These are phyloP conservation scores for Phytophthora crassamura DNA, from an alignment of 352 stramenopile species.

Conservation along the genomic window DNA sequence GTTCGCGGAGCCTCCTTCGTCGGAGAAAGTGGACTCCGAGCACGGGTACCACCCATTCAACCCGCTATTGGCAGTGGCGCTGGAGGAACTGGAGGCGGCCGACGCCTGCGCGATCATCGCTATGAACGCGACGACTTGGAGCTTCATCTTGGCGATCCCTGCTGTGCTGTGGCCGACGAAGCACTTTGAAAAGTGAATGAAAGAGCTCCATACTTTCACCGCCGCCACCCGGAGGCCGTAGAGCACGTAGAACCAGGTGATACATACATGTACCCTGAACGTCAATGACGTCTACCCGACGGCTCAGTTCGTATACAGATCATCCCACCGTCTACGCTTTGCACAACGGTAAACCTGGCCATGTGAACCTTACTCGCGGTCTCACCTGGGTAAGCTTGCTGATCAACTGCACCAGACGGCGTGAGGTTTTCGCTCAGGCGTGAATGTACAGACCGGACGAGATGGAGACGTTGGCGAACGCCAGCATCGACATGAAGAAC, in stretches of 20 bases:
- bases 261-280: too few relatives aligned
- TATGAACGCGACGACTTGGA: slow-evolving; percentile 3
- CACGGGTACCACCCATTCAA: slow-evolving; percentile 48
- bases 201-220: not conserved
- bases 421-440: not conserved
- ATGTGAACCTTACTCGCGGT: too few relatives aligned
- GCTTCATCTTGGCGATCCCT: slow-evolving; percentile 7
- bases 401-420: not conserved
- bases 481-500: slow-evolving; percentile 34
- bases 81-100: slow-evolving; percentile 11
- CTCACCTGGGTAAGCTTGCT: not conserved
- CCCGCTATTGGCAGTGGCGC: not conserved
- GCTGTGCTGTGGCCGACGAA: not conserved
- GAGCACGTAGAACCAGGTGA: not conserved
- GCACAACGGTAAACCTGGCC: not conserved
- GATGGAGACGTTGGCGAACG: slow-evolving; percentile 17
- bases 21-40: slow-evolving; percentile 36
- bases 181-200: slow-evolving; percentile 11
- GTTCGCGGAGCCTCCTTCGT: slow-evolving; percentile 15
- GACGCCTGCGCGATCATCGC: not conserved
- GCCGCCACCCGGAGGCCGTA: too few relatives aligned
- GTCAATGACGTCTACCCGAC: not conserved
- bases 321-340: slow-evolving; percentile 1
- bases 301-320: slow-evolving; percentile 14
- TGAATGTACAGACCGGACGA: slow-evolving; percentile 21